Conservation (phyloP, 225 moss, liverwort and hornwort species). For the Climacium dendroides region DNA sequence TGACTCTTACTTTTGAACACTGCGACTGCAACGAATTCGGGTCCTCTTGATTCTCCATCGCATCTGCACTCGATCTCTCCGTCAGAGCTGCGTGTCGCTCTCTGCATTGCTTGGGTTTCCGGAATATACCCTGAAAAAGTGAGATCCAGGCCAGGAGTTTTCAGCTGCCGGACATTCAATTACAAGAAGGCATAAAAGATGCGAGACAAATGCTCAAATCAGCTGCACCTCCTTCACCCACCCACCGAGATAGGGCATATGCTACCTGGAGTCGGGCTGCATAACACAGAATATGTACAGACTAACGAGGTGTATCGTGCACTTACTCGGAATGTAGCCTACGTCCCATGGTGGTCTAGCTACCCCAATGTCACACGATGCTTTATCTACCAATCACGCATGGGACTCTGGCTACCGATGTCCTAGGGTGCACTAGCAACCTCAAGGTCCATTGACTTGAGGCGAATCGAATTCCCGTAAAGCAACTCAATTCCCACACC, state of each 20-base stretch:
- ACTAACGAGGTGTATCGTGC: not conserved
- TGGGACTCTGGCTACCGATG: not conserved
- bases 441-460: not conserved
- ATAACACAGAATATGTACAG: not conserved
- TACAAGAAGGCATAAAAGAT: not conserved
- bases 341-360: not conserved
- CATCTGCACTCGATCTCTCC: conserved; percentile 44
- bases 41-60: conserved; percentile 59
- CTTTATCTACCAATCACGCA: not conserved
- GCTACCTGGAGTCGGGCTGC: too few species aligned
- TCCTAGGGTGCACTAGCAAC: not conserved
- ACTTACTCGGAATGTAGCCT: not conserved
- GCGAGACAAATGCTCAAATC: not conserved
- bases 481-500: not conserved
- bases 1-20: conserved; percentile 6
- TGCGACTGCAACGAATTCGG: conserved; percentile 40
- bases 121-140: conserved; percentile 49
- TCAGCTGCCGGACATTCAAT: not conserved
- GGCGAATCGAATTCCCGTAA: too few species aligned
- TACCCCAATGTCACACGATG: not conserved
- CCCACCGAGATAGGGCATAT: not conserved
- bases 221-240: not conserved
- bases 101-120: conserved; percentile 69
- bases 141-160: not conserved
- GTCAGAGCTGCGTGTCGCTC: conserved; percentile 58